phyloP scores from a whole-genome alignment of 495 filamentous ascomycete genomes.

The Penicillium paxilli region DNA sequence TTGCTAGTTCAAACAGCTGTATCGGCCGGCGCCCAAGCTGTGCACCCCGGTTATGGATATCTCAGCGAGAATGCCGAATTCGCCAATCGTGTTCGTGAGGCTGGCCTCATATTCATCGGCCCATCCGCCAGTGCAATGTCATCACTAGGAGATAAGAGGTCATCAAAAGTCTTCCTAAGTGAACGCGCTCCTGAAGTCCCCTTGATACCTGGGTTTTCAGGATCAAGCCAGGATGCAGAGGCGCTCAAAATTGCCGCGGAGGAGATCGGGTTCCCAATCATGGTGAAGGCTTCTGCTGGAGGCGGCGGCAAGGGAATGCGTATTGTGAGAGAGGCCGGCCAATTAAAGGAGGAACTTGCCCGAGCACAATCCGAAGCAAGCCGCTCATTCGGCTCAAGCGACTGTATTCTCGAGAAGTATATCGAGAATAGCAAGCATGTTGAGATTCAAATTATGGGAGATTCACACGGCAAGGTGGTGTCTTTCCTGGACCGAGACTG shows the following conservation, averaged over 20 bases:
- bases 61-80: slow-evolving; percentile 54
- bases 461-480: slow-evolving; percentile 70
- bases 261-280: slow-evolving; percentile 78
- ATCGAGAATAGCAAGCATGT: slow-evolving; percentile 82
- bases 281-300: slow-evolving; percentile 89
- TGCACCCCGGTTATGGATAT: slow-evolving; percentile 61
- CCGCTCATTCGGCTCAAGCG: slow-evolving; percentile 80
- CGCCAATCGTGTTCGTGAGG: slow-evolving; percentile 41
- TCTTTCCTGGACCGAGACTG: slow-evolving; percentile 79
- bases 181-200: slow-evolving; percentile 67
- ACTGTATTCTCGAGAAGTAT: slow-evolving; percentile 86
- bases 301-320: slow-evolving; percentile 93
- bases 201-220: slow-evolving; percentile 85
- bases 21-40: slow-evolving; percentile 64
- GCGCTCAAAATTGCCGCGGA: slow-evolving; percentile 62
- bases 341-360: slow-evolving; percentile 68
- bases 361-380: slow-evolving; percentile 76
- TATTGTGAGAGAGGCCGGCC: slow-evolving; percentile 61
- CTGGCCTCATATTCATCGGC: slow-evolving; percentile 49
- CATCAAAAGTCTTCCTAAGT: slow-evolving; percentile 33
- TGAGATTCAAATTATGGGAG: slow-evolving; percentile 88
- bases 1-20: slow-evolving; percentile 75
- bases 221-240: slow-evolving; percentile 64
- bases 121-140: slow-evolving; percentile 46
- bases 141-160: slow-evolving; percentile 51